phyloP scores from a whole-genome alignment of 805 yeast species.

The Zygotorulaspora danielsina region DNA sequence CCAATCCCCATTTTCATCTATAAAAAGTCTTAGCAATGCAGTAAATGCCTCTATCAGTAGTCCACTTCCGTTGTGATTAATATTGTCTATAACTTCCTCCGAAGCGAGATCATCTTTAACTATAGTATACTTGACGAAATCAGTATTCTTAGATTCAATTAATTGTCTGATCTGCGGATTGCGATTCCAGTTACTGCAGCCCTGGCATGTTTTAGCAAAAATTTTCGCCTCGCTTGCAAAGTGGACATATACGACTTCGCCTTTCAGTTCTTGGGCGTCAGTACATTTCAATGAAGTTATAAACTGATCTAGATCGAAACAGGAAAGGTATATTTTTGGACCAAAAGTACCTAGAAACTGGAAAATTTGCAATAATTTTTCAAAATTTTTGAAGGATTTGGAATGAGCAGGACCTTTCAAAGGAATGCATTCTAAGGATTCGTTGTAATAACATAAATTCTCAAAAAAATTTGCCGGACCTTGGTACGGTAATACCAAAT shows the following conservation, averaged over 20 bases:
- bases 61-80: slow-evolving; percentile 25
- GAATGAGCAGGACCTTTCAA: not conserved
- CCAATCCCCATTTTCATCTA: slow-evolving; percentile 36
- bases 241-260: slow-evolving; percentile 25
- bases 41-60: slow-evolving; percentile 29
- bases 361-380: slow-evolving; percentile 27
- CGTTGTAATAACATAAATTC: slow-evolving; percentile 21
- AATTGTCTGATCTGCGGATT: slow-evolving; percentile 19
- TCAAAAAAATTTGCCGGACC: slow-evolving; percentile 21
- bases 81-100: slow-evolving; percentile 27
- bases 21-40: slow-evolving; percentile 31
- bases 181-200: slow-evolving; percentile 25
- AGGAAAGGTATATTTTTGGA: slow-evolving; percentile 22
- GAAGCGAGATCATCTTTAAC: slow-evolving; percentile 21
- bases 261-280: slow-evolving; percentile 27
- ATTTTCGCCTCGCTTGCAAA: slow-evolving; percentile 5
- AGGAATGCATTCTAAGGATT: slow-evolving; percentile 23
- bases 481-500: slow-evolving; percentile 26
- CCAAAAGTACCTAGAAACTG: slow-evolving; percentile 34
- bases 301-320: slow-evolving; percentile 31
- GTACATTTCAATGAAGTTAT: slow-evolving; percentile 31
- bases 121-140: slow-evolving; percentile 16
- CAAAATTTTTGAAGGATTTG: slow-evolving; percentile 19
- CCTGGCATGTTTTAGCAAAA: slow-evolving; percentile 2
- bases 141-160: slow-evolving; percentile 14